phyloP scores from a whole-genome alignment of 768 basidiomycete genomes.

The Xerocomellus chrysenteron region DNA sequence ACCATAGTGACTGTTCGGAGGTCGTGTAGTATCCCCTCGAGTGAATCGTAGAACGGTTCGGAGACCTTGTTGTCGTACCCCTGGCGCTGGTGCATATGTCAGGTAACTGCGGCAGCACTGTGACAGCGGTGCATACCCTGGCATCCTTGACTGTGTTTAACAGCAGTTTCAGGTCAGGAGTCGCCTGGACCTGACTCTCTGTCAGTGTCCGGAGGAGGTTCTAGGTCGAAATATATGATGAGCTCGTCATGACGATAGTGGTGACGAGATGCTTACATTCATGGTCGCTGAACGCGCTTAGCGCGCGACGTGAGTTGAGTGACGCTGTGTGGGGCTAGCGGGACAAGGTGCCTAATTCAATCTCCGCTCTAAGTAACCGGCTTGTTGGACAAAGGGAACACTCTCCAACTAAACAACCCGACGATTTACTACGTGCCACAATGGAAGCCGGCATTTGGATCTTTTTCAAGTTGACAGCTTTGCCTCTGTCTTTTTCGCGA shows the following conservation, averaged over 20 bases:
- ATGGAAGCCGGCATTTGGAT: no score
- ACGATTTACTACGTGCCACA: no score
- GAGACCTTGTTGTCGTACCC: conserved; percentile 66
- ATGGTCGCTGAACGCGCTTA: conserved; percentile 27
- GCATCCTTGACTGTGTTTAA: conserved; percentile 84
- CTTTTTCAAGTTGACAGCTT: not conserved
- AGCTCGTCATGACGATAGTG: not conserved
- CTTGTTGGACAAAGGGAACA: not conserved
- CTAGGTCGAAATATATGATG: conserved; percentile 38
- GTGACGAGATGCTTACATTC: conserved; percentile 17
- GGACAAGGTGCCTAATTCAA: conserved; percentile 30
- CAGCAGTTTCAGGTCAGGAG: conserved; percentile 75
- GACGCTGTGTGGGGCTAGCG: conserved; percentile 34
- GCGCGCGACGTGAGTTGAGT: conserved; percentile 28
- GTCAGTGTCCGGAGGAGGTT: conserved; percentile 89
- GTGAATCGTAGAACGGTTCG: conserved; percentile 91
- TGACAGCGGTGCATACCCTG: conserved; percentile 59
- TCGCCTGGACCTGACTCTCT: conserved; percentile 65
- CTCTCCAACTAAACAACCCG: no score
- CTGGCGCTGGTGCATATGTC: conserved; percentile 40
- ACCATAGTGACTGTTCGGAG: conserved; percentile 76
- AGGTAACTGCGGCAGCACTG: conserved; percentile 8
- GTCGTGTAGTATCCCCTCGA: conserved; percentile 86
- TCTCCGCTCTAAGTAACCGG: conserved; percentile 26
- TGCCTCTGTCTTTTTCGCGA: not conserved